Evolutionary conservation across 2,329 filamentous ascomycete species (phyloP), one percentile per base, ranked within the genome.

Genomic region (Massarina eburnea): DNA sequence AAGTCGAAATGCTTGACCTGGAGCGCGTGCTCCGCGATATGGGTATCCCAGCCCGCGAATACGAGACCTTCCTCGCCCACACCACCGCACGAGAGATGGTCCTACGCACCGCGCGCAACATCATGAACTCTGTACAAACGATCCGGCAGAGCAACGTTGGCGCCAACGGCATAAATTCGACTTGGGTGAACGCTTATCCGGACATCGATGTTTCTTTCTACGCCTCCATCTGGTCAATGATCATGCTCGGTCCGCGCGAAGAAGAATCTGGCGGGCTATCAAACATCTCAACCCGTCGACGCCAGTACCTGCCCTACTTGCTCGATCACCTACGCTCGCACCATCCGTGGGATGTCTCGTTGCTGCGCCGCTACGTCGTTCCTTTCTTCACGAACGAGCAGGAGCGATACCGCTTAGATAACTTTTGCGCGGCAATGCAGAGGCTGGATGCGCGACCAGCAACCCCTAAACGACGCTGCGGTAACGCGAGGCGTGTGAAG

Each of bases 51-150:
- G 39, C 52, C 8, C 39, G 59, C 9, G 64, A 71, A 22, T 64
- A 73, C 71, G 49, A 64, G 57, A 48, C 75, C 73, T 86, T 86
- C 55, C 75, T 95, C 17, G 75, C 76, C 3, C 81, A 87, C 8
- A 85, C 88, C 1, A 74, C 77, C 1, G 81, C 82, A 1, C 74
- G 81, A 2, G 80, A 86, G 44, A 83, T 96, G 54, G 83, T 91
- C 7, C 76, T 88, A 57, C 84, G 91, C 42, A 88, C 86, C 8
- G 84, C 85, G 12, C 84, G 86, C 57, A 96, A 95, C 69, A 91
- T 97, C 54, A 79, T 88, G 58, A 84, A 84, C 36, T 88, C 88
- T 1, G 75, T 90, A 35, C 77, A 84, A 59, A 74, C 80, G 46
- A 66, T 71, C 8, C 71, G 61, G 19, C 58, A 65, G 33, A 54